Conservation (phyloP, 495 filamentous ascomycete species). For the Emericellopsis terricola region DNA sequence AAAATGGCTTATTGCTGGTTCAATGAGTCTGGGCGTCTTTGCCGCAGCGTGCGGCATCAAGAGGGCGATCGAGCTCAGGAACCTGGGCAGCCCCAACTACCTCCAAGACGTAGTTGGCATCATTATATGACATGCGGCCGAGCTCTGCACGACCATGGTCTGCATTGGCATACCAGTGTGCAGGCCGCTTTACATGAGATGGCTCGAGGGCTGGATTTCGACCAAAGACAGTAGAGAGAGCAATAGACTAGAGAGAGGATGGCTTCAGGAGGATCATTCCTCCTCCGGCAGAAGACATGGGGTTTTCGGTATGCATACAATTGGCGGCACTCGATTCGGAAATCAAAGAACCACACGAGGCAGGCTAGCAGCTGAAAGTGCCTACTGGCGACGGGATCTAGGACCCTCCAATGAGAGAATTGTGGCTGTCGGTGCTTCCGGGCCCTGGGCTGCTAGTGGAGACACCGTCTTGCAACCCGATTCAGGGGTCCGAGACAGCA, state of each 20-base stretch:
- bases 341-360: background rate
- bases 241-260: background rate
- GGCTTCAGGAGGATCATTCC: background rate
- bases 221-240: background rate
- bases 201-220: background rate
- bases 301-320: background rate
- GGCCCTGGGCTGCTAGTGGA: too few relatives aligned
- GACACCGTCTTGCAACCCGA: background rate
- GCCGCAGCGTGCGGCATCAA: slow-evolving; percentile 10
- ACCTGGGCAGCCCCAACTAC: slow-evolving; percentile 9
- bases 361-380: background rate
- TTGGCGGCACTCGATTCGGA: background rate
- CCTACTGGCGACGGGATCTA: too few relatives aligned
- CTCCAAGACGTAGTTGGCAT: slow-evolving; percentile 9
- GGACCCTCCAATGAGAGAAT: too few relatives aligned
- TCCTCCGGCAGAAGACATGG: background rate
- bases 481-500: background rate
- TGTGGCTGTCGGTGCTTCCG: too few relatives aligned
- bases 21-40: slow-evolving; percentile 30
- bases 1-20: slow-evolving; percentile 25
- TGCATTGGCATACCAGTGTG: slow-evolving; percentile 12
- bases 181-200: slow-evolving; percentile 6
- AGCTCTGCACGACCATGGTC: slow-evolving; percentile 10
- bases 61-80: slow-evolving; percentile 7
- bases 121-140: slow-evolving; percentile 10